These are phyloP conservation scores for Melampsora larici-populina DNA, from an alignment of 1,284 basidiomycete genomes.

Conservation along the genomic window DNA sequence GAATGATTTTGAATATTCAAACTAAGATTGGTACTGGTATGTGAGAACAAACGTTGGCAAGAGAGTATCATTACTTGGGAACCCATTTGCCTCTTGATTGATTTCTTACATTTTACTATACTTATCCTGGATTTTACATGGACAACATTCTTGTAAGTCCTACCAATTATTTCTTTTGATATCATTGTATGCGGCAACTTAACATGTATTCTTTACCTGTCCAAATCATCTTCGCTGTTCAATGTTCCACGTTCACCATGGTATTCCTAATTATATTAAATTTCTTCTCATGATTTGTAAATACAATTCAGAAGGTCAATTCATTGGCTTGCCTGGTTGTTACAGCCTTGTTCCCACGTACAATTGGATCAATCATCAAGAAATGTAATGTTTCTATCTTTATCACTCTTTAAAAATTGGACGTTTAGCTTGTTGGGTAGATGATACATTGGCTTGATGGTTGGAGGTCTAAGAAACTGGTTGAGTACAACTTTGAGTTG, in stretches of 20 bases:
- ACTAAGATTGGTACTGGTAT: slow-evolving; percentile 99
- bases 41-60: slow-evolving; percentile 98
- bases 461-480: too few relatives aligned
- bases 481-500: too few relatives aligned
- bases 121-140: slow-evolving; percentile 99
- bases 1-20: slow-evolving; percentile 98
- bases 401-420: slow-evolving; percentile 55
- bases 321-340: slow-evolving; percentile 74
- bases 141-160: slow-evolving; percentile 82
- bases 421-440: too few relatives aligned
- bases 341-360: slow-evolving; percentile 86
- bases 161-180: not conserved
- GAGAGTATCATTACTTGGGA: slow-evolving; percentile 98
- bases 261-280: slow-evolving; percentile 88
- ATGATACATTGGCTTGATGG: too few relatives aligned
- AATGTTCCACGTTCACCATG: slow-evolving; percentile 77
- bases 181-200: not conserved
- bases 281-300: slow-evolving; percentile 72
- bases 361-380: slow-evolving; percentile 86
- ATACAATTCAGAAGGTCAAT: slow-evolving; percentile 68
- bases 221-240: slow-evolving; percentile 77
- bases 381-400: slow-evolving; percentile 93
- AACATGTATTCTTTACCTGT: not conserved
- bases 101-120: slow-evolving; percentile 99
- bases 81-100: slow-evolving; percentile 98